Evolutionary conservation across 495 filamentous ascomycete genomes (phyloP), one percentile per base, ranked within the genome.

Genomic region (Talaromyces adpressus): DNA sequence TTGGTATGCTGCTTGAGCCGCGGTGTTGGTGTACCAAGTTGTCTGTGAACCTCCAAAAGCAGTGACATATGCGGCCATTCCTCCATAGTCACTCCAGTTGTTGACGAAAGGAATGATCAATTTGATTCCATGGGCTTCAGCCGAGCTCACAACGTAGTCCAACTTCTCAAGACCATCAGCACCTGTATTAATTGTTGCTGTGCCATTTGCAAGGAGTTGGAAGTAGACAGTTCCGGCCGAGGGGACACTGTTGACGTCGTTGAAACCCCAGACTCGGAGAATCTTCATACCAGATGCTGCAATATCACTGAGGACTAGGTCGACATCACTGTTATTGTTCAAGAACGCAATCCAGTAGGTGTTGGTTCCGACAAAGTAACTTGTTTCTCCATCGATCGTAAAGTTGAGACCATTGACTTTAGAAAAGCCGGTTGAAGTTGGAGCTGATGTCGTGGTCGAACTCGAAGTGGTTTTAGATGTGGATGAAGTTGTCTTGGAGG

Each of bases 261-360:
- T 84, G 73, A 89, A 89, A 0, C 85, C 86, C 86, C 87, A 89
- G 59, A 86, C 76, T 9, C 87, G 84, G 58, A 88, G 73, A 66
- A 88, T 83, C 68, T 85, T 85, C 59, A 88, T 76, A 1, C 85
- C 84, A n/a, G 84, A 77, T 29, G 69, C 65, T 64, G 77, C 67
- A n/a, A 71, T 56, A 57, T 81, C 73, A 4, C 81, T 65, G n/a
- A 84, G 73, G 9, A 74, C 75, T 2, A 76, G 70, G 63, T 87
- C 82, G 25, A 88, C 81, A 69, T 88, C 84, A 4, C 69, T 72
- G 64, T 81, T 77, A 68, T 80, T 84, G 51, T 75, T 81, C 18
- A 88, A 79, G 72, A 89, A 89, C 51, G 77, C 71, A 64, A 88
- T 79, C 85, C 85, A 90, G 75, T 89, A 90, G 57, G 82, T 74